phyloP scores from a whole-genome alignment of 2,329 filamentous ascomycete species.

The Cercospora berteroae region DNA sequence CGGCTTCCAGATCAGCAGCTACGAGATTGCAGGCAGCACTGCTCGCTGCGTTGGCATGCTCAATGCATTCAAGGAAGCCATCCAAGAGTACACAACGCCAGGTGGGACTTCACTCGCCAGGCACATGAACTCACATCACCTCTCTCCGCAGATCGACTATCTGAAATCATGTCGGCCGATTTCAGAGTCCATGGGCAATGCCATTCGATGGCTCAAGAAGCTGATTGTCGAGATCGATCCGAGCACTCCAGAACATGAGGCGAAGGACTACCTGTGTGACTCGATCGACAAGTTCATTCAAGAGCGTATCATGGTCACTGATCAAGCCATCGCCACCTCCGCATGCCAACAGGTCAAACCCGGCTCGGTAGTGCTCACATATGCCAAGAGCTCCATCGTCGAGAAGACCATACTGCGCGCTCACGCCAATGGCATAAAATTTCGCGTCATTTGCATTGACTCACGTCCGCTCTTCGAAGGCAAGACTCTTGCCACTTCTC shows the following conservation, averaged over 20 bases:
- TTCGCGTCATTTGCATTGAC: slow-evolving; percentile 83
- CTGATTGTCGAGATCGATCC: slow-evolving; percentile 88
- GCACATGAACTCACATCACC: slow-evolving; percentile 84
- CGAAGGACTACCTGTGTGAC: slow-evolving; percentile 73
- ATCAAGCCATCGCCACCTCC: slow-evolving; percentile 77
- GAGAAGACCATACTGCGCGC: slow-evolving; percentile 78
- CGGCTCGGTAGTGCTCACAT: slow-evolving; percentile 82
- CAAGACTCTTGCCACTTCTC: slow-evolving; percentile 66
- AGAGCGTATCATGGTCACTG: slow-evolving; percentile 83
- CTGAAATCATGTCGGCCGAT: slow-evolving; percentile 91
- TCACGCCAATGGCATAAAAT: slow-evolving; percentile 66
- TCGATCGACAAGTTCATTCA: slow-evolving; percentile 87
- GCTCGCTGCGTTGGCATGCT: slow-evolving; percentile 84
- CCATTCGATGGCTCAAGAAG: slow-evolving; percentile 90
- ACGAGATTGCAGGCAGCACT: slow-evolving; percentile 84
- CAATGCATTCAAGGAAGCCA: slow-evolving; percentile 87
- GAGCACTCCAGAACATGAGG: slow-evolving; percentile 74
- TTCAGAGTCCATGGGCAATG: slow-evolving; percentile 95
- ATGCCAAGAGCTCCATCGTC: slow-evolving; percentile 80
- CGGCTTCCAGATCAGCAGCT: slow-evolving; percentile 86
- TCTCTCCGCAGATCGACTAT: slow-evolving; percentile 94
- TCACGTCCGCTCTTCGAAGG: slow-evolving; percentile 69
- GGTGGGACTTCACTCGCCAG: slow-evolving; percentile 79
- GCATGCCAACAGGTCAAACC: slow-evolving; percentile 73
- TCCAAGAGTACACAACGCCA: slow-evolving; percentile 89